Conservation (phyloP, 1,139 yeast species). For the Ogataea hybrid region DNA sequence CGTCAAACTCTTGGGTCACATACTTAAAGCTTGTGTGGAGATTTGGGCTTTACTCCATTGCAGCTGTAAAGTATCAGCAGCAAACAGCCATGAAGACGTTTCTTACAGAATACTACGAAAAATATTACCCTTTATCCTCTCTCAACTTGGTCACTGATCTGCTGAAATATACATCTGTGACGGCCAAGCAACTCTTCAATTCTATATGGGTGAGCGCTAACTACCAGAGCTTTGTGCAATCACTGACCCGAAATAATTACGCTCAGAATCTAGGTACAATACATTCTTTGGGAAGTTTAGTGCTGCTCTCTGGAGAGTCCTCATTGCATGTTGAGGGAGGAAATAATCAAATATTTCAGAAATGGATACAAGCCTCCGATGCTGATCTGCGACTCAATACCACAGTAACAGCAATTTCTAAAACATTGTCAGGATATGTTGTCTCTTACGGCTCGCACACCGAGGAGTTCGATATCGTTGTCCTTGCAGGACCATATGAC, state of each 20-base stretch:
- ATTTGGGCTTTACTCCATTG: conserved; percentile 32
- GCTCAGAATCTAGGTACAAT: conserved; percentile 37
- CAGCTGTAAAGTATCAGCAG: conserved; percentile 13
- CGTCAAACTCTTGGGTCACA: conserved; percentile 14
- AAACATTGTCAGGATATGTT: conserved; percentile 1
- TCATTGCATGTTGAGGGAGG: conserved; percentile 40
- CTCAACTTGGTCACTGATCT: conserved; percentile 26
- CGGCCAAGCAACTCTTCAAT: conserved; percentile 29
- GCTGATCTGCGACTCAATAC: conserved; percentile 33
- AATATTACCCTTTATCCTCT: conserved; percentile 31
- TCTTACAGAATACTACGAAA: conserved; percentile 27
- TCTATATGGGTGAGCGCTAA: conserved; percentile 25
- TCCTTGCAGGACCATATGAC: conserved; percentile 41
- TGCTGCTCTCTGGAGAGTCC: conserved; percentile 38
- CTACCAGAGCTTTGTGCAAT: conserved; percentile 36
- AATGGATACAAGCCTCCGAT: conserved; percentile 34
- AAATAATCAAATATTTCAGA: conserved; percentile 39
- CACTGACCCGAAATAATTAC: conserved; percentile 42
- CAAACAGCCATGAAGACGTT: conserved; percentile 24
- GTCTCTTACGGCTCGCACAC: conserved; percentile 2
- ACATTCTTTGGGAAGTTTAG: conserved; percentile 40
- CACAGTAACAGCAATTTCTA: conserved; percentile 27
- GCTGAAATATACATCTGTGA: conserved; percentile 20
- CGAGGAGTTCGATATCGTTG: conserved; percentile 37
- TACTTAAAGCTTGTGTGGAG: conserved; percentile 26